Conservation (phyloP, 768 basidiomycete genomes). For the Boletus tomentosulus region DNA sequence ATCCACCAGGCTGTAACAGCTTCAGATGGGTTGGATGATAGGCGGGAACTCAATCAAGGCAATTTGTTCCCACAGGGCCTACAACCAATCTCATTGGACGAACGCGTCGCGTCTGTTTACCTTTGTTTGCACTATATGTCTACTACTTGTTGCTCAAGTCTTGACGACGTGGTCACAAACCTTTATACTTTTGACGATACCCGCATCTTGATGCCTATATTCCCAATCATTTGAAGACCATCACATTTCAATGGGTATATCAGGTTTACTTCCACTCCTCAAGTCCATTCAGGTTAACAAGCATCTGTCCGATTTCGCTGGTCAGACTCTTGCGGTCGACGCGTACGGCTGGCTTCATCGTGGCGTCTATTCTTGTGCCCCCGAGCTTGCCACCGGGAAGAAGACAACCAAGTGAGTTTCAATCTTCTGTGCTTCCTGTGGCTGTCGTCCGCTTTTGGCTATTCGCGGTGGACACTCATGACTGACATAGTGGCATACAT, state of each 20-base stretch:
- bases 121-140: constrained; percentile 19
- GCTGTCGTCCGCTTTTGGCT: background rate
- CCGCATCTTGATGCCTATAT: background rate
- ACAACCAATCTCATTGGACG: background rate
- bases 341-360: constrained; percentile 94
- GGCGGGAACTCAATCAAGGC: too few species aligned
- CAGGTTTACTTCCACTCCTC: constrained; percentile 83
- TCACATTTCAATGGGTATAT: constrained; percentile 73
- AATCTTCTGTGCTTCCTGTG: background rate
- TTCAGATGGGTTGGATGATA: too few species aligned
- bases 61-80: background rate
- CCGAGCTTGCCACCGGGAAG: constrained; percentile 84
- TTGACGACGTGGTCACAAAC: background rate
- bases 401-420: constrained; percentile 72
- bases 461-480: background rate
- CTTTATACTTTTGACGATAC: background rate
- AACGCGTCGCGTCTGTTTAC: constrained; percentile 33
- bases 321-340: constrained; percentile 87
- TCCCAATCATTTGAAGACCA: background rate
- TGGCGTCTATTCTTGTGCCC: constrained; percentile 86
- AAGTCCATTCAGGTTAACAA: constrained; percentile 81
- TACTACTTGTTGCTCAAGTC: background rate
- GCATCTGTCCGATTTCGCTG: constrained; percentile 77
- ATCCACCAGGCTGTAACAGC: too few species aligned
- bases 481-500: constrained; percentile 6